These are phyloP conservation scores for Fusarium sp. DNA, from an alignment of 2,329 filamentous ascomycete species.

Conservation along the genomic window DNA sequence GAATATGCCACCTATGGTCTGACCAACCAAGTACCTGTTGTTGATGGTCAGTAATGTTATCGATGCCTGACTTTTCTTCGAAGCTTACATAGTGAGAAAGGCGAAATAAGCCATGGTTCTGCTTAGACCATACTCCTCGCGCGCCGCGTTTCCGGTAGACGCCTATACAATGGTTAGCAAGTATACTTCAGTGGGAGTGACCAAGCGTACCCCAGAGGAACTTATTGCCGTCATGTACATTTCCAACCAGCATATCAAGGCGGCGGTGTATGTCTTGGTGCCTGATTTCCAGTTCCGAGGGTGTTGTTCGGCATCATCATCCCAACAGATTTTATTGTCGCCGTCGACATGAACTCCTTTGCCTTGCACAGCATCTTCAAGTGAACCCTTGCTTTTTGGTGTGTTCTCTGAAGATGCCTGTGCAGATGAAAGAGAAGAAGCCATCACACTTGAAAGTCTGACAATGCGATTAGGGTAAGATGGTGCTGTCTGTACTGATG, in stretches of 20 bases:
- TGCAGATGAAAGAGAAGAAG: not conserved
- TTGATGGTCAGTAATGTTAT: not conserved
- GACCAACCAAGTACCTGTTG: not conserved
- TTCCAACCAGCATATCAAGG: conserved; percentile 5
- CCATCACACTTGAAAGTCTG: not conserved
- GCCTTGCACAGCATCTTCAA: not conserved
- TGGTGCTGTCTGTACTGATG: not conserved
- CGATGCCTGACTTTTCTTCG: not conserved
- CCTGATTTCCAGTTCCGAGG: not conserved
- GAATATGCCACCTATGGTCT: conserved; percentile 6
- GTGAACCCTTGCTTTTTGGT: not conserved
- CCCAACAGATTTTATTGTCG: not conserved
- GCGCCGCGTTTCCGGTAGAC: not conserved
- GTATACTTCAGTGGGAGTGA: too few species aligned
- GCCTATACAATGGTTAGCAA: not conserved
- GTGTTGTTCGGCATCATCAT: not conserved
- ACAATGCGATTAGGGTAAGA: not conserved
- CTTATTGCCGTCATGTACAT: conserved; percentile 15
- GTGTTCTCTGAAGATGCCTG: not conserved
- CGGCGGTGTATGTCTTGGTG: not conserved
- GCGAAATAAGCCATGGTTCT: conserved; percentile 5
- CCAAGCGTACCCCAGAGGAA: not conserved
- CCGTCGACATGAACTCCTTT: conserved; percentile 1
- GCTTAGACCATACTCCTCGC: not conserved
- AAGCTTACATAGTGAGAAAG: conserved; percentile 2